A percentile compares a stretch with the other conserved stretches of the same genome.
Conservation (phyloP, 805 yeast genomes). For the Saccharomycopsis sp. region DNA sequence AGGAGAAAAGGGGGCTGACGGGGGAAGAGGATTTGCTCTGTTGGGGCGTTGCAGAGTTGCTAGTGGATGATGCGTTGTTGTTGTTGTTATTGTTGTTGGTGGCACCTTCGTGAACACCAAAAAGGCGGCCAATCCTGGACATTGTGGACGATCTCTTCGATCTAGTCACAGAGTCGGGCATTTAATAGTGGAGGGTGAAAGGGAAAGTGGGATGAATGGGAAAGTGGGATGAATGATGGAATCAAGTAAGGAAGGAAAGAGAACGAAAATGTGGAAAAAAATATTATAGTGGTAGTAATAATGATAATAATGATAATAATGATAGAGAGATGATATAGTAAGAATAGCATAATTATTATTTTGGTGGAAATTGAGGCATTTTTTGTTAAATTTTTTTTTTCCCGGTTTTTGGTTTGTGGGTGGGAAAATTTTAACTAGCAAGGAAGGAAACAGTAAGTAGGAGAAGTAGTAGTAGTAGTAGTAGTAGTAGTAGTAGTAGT, state of each 20-base stretch:
- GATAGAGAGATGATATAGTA: no score
- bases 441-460: no score
- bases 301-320: neutral
- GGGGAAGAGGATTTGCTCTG: no score
- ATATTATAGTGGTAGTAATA: neutral
- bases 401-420: no score
- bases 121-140: constrained; percentile 26
- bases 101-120: constrained; percentile 22
- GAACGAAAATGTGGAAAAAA: neutral
- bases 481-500: no score
- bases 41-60: no score
- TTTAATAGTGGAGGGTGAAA: neutral
- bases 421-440: no score
- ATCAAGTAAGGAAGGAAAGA: constrained; percentile 1
- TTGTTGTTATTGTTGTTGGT: constrained; percentile 1
- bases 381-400: no score
- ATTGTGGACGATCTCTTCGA: constrained; percentile 25
- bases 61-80: no score
- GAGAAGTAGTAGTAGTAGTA: no score
- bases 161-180: constrained; percentile 22
- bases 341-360: no score
- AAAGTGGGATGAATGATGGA: neutral
- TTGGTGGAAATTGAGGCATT: no score
- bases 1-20: neutral
- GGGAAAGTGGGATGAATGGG: neutral